Base-by-base conservation (phyloP, 2,329 filamentous ascomycete genomes). In the Claviceps digitariae region DNA sequence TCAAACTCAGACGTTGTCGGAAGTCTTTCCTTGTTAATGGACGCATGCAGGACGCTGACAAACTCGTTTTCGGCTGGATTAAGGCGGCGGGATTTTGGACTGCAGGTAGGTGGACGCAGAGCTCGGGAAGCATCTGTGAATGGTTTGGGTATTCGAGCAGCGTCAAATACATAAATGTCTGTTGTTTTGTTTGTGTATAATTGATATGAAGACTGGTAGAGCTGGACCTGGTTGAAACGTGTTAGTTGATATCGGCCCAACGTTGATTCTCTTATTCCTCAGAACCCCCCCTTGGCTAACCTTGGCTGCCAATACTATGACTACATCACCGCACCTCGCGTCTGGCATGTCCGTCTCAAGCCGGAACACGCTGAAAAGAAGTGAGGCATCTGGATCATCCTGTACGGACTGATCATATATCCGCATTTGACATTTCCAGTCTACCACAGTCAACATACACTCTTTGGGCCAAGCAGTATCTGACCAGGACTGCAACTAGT, bases 301-400 rank as follows among this genome's bases (percentile, higher is more conserved):
- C 65, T 76, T 83, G 48, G 75, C 72, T n/a, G 66, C 65, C 45
- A 76, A 74, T 15, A 90, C 54, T 25, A 69, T 54, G 20, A 71
- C 48, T 15, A 69, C 62, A 60, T 72, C 69, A 12, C 69, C 68
- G 17, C 71, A 65, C 2, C 69, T 64, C 25, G 74, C 68, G 10
- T 59, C 52, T 7, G 79, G 79, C 68, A 81, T 76, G 1, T 72
- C 63, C 0, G 72, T 59, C 48, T 74, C 53, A 1, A 72, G 65
- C 29, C 74, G 71, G 64, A 93, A 91, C 50, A 86, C 78, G 56
- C 74, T 76, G 53, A 90, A 71, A 60, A 56, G 60, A 49, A 78
- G 41, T 10, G 62, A 62, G 1, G 66, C 68, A 13, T 66, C 62
- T 27, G 62, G 57, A 4, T 69, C 66, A 44, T 74, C 66, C 53